These are phyloP conservation scores for Suillus paluster DNA, from an alignment of 768 basidiomycete species.

Conservation along the genomic window DNA sequence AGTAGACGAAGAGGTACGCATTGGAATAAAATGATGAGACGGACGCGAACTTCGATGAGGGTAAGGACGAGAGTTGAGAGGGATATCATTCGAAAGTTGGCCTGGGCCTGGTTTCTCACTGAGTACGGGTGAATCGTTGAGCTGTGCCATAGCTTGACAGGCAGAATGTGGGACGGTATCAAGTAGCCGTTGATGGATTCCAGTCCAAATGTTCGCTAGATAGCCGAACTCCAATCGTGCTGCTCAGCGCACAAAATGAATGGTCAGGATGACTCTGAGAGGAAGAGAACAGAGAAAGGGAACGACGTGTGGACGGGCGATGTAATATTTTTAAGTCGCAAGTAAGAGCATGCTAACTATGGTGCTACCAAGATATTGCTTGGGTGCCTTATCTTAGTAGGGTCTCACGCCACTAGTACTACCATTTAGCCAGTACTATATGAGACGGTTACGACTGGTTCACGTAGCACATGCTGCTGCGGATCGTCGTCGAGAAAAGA, in stretches of 20 bases:
- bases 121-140: conserved; percentile 18
- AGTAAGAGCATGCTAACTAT: not conserved
- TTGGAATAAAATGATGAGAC: conserved; percentile 24
- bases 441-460: not conserved
- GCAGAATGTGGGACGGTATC: conserved; percentile 13
- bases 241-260: conserved; percentile 10
- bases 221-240: conserved; percentile 16
- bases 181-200: conserved; percentile 11
- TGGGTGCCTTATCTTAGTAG: conserved; percentile 18
- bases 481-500: not conserved
- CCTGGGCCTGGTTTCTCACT: conserved; percentile 26
- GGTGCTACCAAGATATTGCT: not conserved
- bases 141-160: conserved; percentile 18
- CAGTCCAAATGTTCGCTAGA: conserved; percentile 10
- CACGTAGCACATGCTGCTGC: not conserved
- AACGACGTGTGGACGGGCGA: not conserved
- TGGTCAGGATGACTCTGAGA: not conserved
- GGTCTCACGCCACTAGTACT: conserved; percentile 18
- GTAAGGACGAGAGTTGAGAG: conserved; percentile 17
- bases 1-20: conserved; percentile 18
- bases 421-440: too few relatives aligned
- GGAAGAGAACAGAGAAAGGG: not conserved
- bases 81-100: conserved; percentile 22
- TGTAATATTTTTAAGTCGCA: not conserved
- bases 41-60: conserved; percentile 21